Percentiles rank a stretch among this genome's conserved stretches.
These are phyloP conservation scores for Scheffersomyces quercinus DNA, from an alignment of 1,139 yeast species.

Conservation along the genomic window DNA sequence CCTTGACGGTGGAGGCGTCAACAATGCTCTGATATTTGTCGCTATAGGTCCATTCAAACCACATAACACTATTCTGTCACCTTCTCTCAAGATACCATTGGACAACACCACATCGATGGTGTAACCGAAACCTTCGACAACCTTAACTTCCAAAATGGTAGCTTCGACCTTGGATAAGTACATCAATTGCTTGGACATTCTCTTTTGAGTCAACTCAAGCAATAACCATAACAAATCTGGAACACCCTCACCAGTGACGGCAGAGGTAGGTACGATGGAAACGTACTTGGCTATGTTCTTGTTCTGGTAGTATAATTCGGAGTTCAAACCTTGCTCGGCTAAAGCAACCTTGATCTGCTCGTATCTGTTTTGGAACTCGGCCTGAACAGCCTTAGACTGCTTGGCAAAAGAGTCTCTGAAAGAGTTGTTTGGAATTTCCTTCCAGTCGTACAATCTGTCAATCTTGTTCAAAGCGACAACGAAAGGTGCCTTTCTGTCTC, in stretches of 20 bases:
- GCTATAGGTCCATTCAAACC: slow-evolving; percentile 99
- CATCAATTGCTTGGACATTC: slow-evolving; percentile 99
- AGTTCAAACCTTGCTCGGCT: slow-evolving; percentile 97
- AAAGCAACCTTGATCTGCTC: slow-evolving; percentile 86
- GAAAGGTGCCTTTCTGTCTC: slow-evolving; percentile 98
- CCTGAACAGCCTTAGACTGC: slow-evolving; percentile 82
- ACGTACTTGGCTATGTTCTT: slow-evolving; percentile 90
- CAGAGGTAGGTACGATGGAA: slow-evolving; percentile 96
- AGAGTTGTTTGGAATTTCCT: slow-evolving; percentile 83
- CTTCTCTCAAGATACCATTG: slow-evolving; percentile 91
- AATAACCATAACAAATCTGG: slow-evolving; percentile 97
- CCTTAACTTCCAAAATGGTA: slow-evolving; percentile 96
- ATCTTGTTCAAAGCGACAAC: slow-evolving; percentile 95
- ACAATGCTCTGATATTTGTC: slow-evolving; percentile 91
- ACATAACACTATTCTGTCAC: slow-evolving; percentile 93
- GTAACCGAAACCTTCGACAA: slow-evolving; percentile 97
- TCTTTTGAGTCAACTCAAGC: slow-evolving; percentile 92
- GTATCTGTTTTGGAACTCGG: slow-evolving; percentile 87
- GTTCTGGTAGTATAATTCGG: slow-evolving; percentile 94
- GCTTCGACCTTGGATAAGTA: slow-evolving; percentile 93
- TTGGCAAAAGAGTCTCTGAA: slow-evolving; percentile 90
- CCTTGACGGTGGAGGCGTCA: slow-evolving; percentile 97
- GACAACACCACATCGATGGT: slow-evolving; percentile 97
- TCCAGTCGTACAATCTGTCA: slow-evolving; percentile 97
- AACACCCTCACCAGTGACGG: slow-evolving; percentile 99